phyloP scores from a whole-genome alignment of 805 yeast species.

The Zygoascus ofunaensis region DNA sequence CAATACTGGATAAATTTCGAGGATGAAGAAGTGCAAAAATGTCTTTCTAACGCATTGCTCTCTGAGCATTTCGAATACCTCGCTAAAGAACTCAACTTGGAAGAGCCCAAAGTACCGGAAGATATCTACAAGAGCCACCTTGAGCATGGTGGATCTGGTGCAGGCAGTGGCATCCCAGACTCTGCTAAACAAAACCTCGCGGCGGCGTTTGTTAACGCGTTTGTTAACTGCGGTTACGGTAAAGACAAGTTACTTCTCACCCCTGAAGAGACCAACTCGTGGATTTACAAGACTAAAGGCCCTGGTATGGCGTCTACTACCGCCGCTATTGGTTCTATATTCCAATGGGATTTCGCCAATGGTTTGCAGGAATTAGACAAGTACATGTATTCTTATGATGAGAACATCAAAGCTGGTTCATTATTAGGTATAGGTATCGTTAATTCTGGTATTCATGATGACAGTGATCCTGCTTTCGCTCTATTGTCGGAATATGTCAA shows the following conservation, averaged over 20 bases:
- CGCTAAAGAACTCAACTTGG: conserved; percentile 76
- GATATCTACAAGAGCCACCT: conserved; percentile 88
- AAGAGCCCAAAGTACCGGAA: conserved; percentile 88
- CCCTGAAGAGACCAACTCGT: conserved; percentile 61
- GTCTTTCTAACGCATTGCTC: conserved; percentile 69
- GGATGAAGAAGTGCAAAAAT: conserved; percentile 60
- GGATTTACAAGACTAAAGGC: conserved; percentile 90
- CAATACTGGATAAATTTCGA: conserved; percentile 61
- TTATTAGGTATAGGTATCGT: conserved; percentile 89
- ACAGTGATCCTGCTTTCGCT: conserved; percentile 84
- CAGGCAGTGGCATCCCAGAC: conserved; percentile 48
- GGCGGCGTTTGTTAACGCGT: conserved; percentile 86
- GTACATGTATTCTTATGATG: conserved; percentile 75
- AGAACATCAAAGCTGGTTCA: conserved; percentile 92
- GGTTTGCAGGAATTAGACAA: conserved; percentile 87
- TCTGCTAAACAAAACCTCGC: conserved; percentile 95
- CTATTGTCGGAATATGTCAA: conserved; percentile 71
- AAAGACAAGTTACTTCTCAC: conserved; percentile 64
- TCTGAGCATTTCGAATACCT: conserved; percentile 74
- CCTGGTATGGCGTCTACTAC: conserved; percentile 87
- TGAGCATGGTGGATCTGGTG: conserved; percentile 57
- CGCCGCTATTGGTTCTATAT: conserved; percentile 82
- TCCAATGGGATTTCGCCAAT: conserved; percentile 83
- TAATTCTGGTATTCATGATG: conserved; percentile 90
- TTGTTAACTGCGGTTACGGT: conserved; percentile 85